phyloP scores from a whole-genome alignment of 1,284 basidiomycete species.

The Ustilago esculenta region DNA sequence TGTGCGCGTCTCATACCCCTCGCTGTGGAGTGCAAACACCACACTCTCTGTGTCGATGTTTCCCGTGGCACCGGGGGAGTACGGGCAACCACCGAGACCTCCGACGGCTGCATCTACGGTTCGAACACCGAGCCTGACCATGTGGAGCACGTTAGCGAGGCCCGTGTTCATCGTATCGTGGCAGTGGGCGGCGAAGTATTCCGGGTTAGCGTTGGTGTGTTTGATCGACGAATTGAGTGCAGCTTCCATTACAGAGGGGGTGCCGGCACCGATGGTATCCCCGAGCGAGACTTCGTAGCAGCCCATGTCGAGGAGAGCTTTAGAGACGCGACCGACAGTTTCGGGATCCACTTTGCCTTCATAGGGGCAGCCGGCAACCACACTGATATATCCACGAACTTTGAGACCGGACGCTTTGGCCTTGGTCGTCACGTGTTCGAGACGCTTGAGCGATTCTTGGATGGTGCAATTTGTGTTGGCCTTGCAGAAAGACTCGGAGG shows the following conservation, averaged over 20 bases:
- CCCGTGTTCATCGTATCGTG: constrained; percentile 92
- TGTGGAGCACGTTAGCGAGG: constrained; percentile 69
- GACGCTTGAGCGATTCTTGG: constrained; percentile 76
- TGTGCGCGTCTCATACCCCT: constrained; percentile 76
- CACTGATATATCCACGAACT: constrained; percentile 84
- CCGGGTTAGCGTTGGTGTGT: constrained; percentile 37
- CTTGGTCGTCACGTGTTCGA: constrained; percentile 74
- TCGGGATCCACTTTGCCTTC: constrained; percentile 78
- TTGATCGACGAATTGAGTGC: constrained; percentile 77
- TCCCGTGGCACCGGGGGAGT: constrained; percentile 79
- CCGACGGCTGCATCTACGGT: constrained; percentile 75
- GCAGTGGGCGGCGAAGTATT: constrained; percentile 71
- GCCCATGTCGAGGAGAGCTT: constrained; percentile 83
- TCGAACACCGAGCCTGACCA: constrained; percentile 70
- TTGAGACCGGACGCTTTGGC: constrained; percentile 76
- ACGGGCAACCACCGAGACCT: constrained; percentile 92
- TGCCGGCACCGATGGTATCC: constrained; percentile 89
- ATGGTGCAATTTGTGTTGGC: constrained; percentile 86
- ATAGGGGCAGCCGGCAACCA: constrained; percentile 82
- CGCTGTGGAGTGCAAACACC: constrained; percentile 80
- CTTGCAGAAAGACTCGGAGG: constrained; percentile 81
- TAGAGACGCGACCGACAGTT: constrained; percentile 77
- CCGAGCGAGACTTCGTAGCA: constrained; percentile 92
- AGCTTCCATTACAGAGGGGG: constrained; percentile 75
- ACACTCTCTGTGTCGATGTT: constrained; percentile 73